These are phyloP conservation scores for Fusarium luffae DNA, from an alignment of 2,329 filamentous ascomycete genomes.

Conservation along the genomic window DNA sequence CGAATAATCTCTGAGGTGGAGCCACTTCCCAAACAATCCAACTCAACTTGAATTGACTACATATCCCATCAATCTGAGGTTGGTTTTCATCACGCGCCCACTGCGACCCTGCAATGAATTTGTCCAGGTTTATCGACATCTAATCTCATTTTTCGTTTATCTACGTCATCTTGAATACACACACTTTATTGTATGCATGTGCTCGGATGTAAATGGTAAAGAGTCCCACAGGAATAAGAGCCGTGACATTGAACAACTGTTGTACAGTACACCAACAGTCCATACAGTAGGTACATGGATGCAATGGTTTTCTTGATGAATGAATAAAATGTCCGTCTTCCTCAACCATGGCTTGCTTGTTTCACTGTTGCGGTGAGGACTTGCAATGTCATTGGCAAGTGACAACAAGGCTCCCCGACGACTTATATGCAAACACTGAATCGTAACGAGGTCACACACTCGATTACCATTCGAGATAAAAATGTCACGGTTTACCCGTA, in stretches of 20 bases:
- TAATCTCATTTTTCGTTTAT: background rate
- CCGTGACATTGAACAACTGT: background rate
- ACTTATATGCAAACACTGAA: conserved; percentile 7
- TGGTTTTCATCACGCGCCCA: conserved; percentile 26
- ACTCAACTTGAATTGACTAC: conserved; percentile 2
- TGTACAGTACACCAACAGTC: background rate
- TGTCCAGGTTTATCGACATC: conserved; percentile 16
- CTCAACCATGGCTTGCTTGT: background rate
- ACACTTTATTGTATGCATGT: background rate
- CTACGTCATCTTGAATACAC: conserved; percentile 25
- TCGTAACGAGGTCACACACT: background rate
- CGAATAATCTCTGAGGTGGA: conserved; percentile 15
- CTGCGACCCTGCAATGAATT: conserved; percentile 21
- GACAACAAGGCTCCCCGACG: background rate
- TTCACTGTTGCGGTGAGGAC: conserved; percentile 6
- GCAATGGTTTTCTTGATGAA: background rate
- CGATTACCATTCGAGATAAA: background rate
- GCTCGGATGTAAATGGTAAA: background rate
- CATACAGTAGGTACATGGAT: background rate
- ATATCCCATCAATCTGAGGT: conserved; percentile 10
- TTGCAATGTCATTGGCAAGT: conserved; percentile 2
- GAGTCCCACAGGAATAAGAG: background rate
- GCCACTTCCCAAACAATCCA: conserved; percentile 8
- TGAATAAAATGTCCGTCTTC: background rate
- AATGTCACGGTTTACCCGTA: background rate